Conservation (phyloP, 768 basidiomycete genomes). For the Strobilomyces dryophilus region DNA sequence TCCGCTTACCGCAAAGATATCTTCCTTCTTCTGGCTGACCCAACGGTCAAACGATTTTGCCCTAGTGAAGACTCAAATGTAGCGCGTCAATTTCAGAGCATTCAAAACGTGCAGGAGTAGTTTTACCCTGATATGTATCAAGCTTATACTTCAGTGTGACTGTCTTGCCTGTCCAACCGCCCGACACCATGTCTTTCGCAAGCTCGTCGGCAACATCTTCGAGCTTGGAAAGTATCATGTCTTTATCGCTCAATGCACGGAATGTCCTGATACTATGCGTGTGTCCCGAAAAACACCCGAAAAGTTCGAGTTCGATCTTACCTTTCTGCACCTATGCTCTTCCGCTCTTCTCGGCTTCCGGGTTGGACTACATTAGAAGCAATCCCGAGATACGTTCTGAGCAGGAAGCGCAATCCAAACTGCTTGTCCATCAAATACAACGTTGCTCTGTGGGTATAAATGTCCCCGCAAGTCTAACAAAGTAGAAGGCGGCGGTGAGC, state of each 20-base stretch:
- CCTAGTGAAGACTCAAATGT: constrained; percentile 63
- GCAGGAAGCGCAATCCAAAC: constrained; percentile 71
- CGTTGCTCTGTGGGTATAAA: constrained; percentile 67
- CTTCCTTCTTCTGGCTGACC: constrained; percentile 70
- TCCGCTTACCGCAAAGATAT: constrained; percentile 63
- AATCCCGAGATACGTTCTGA: constrained; percentile 81
- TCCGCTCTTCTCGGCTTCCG: constrained; percentile 72
- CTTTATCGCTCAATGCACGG: constrained; percentile 56
- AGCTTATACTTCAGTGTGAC: constrained; percentile 92
- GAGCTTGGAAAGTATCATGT: constrained; percentile 69
- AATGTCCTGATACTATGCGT: constrained; percentile 58
- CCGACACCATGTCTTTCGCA: constrained; percentile 70
- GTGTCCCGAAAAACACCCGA: background rate
- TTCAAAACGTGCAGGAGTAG: background rate
- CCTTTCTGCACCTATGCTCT: constrained; percentile 92
- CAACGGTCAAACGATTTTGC: constrained; percentile 76
- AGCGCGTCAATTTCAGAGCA: constrained; percentile 6
- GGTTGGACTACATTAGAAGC: constrained; percentile 80
- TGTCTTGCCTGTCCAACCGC: constrained; percentile 83
- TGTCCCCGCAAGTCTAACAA: constrained; percentile 82
- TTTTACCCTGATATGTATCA: constrained; percentile 76
- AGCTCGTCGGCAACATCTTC: constrained; percentile 80
- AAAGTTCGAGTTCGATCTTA: constrained; percentile 21
- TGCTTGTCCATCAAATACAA: constrained; percentile 85
- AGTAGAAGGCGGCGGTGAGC: background rate